Base-by-base conservation (phyloP, 192 early-diverging fungal species). In the Backusella macrospora region DNA sequence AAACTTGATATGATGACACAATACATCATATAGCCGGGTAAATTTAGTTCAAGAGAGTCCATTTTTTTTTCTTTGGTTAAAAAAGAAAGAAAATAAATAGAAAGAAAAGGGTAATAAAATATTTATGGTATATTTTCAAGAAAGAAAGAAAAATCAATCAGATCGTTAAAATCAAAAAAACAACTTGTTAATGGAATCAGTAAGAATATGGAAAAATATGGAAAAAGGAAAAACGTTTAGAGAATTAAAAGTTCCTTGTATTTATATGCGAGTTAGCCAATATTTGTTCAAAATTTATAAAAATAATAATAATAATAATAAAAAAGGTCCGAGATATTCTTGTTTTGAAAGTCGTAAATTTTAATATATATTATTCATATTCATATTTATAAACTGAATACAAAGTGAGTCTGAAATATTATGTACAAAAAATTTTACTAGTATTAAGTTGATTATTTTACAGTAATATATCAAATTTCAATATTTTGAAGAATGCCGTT, bases 11-110 rank as follows among this genome's bases (percentile, higher is more conserved):
- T 34, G 12, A 81, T 34, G 45, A 73, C 79, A 64, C 79, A 79
- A 23, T 75, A 85, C 38, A 85, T 62, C 81, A 85, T 85, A 68
- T 83, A 85, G 3, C 46, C 46, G 3, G 81, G 81, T 29, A 72
- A 79, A 15, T 66, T 74, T 3, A 76, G 18, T 62, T 85, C 77
- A 73, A 77, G 46, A 42, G 81, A 85, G 43, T 85, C 83, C 80
- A 82, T 82, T 48, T 34, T 75, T 40, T 46, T 9, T 49, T 63
- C 7, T 52, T 52, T 52, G 26, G 26, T 26, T 26, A 59, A 49
- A 59, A 8, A 8, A 9, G 18, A 52, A 8, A 52, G 8, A 8
- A 52, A 16, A 10, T 7, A 23, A 52, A 52, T 18, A 52, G 7
- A 52, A n/a, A n/a, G n/a, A 0, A 49, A 15, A 18, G 6, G 48